Conservation (phyloP, 345 rosid genomes). For the Dovyalis caffra region DNA sequence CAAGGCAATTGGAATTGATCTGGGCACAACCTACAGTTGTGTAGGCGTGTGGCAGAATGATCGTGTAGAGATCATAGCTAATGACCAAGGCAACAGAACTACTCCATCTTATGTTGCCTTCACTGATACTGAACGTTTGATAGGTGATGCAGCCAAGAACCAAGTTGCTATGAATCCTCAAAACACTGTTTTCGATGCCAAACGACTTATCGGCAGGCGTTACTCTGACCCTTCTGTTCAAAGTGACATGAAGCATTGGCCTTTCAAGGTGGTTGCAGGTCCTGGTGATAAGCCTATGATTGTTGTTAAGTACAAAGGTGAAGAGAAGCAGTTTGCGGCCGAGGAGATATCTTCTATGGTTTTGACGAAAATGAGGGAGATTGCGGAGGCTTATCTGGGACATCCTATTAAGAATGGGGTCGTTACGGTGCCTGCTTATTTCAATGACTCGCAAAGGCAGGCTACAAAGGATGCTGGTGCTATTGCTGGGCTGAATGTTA, state of each 20-base stretch:
- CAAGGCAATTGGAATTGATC: constrained; percentile 22
- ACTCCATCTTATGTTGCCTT: constrained; percentile 26
- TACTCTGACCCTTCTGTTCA: constrained; percentile 20
- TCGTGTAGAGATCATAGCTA: constrained; percentile 24
- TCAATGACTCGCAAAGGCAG: constrained; percentile 23
- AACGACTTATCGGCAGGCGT: constrained; percentile 18
- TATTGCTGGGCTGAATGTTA: constrained; percentile 13
- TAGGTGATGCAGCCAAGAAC: constrained; percentile 1
- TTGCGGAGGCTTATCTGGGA: constrained; percentile 19
- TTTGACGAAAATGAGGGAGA: constrained; percentile 20
- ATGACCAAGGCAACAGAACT: constrained; percentile 23
- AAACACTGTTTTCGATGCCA: constrained; percentile 20
- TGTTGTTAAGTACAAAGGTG: constrained; percentile 16
- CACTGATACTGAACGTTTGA: constrained; percentile 15
- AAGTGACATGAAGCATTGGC: constrained; percentile 28
- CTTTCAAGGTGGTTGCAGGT: constrained; percentile 22
- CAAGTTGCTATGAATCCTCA: constrained; percentile 25
- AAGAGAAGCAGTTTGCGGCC: constrained; percentile 18
- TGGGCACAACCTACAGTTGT: constrained; percentile 24
- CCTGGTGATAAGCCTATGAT: constrained; percentile 25
- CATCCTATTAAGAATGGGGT: constrained; percentile 15
- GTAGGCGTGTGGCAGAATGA: constrained; percentile 25
- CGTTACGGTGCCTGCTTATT: constrained; percentile 20
- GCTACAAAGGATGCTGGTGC: constrained; percentile 26
- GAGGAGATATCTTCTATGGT: constrained; percentile 28